phyloP scores from a whole-genome alignment of 139 green algal genomes.

The Ostreobium quekettii region DNA sequence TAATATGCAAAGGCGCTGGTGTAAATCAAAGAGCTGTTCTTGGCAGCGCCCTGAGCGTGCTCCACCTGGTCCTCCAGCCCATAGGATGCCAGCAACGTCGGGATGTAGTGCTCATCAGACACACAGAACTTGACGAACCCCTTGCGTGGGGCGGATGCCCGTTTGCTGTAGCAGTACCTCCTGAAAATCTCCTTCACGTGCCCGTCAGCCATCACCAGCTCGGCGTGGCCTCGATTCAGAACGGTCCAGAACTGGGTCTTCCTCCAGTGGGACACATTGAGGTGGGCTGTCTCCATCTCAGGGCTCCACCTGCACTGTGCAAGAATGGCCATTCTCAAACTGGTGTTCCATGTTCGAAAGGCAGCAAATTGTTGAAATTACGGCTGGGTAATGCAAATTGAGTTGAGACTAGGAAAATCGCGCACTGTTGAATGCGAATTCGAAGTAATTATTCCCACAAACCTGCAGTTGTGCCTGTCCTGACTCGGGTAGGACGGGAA shows the following conservation, averaged over 20 bases:
- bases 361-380: no score
- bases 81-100: conserved; percentile 27
- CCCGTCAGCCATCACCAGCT: conserved; percentile 22
- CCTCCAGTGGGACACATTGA: conserved; percentile 21
- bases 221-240: conserved; percentile 22
- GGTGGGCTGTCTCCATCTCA: conserved; percentile 16
- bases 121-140: conserved; percentile 21
- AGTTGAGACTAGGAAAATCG: no score
- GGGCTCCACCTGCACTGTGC: conserved; percentile 21
- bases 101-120: conserved; percentile 30
- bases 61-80: conserved; percentile 21
- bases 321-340: no score
- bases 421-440: no score
- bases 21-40: no score
- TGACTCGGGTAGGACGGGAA: no score
- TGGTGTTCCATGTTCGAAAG: no score
- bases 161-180: conserved; percentile 19
- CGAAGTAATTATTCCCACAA: no score
- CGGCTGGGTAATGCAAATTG: no score
- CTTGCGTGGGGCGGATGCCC: background rate
- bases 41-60: no score
- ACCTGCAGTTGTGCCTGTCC: no score
- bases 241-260: conserved; percentile 28
- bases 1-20: no score
- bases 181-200: conserved; percentile 28